Base-by-base conservation (phyloP, 1,139 yeast species). In the Suhomyces coccinellae region DNA sequence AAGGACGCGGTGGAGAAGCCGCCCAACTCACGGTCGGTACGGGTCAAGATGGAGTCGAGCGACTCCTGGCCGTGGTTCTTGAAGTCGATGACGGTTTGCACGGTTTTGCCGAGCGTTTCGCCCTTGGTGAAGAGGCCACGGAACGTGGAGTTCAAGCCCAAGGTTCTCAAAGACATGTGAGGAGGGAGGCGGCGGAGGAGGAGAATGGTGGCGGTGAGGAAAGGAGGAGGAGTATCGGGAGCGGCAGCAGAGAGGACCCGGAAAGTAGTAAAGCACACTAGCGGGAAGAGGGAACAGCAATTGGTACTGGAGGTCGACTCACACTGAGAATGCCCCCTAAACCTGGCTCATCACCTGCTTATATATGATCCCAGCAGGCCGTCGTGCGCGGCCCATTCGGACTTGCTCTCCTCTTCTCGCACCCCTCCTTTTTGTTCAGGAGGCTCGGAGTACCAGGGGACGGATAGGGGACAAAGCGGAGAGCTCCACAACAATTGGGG, bases 21-120 rank as follows among this genome's bases (percentile, higher is more conserved):
- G 3, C 93, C 93, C 45, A 87, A 69, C 45, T 85, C 90, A 54
- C 79, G 75, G 63, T 87, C 96, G 33, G 85, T 75, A 46, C 95
- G 72, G 2, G 84, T 76, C 50, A 85, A 65, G 12, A 85, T 66
- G 38, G 74, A 69, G 22, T 71, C 66, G 40, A 82, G 59, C 12
- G 69, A 60, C 37, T 62, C 66, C 32, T 63, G 53, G 64, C 83
- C 59, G 59, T 67, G 38, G 69, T 73, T 30, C 43, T 70, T 71
- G 64, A 87, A 86, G 53, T 85, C 82, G 48, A 87, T 65, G 8
- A 86, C 65, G 8, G 77, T 68, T 50, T 62, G 67, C 9, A 66
- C 62, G 11, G 76, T 51, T 53, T 62, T 66, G 16, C 65, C 50
- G 32, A 62, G 55, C 33, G 65, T 67, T 9, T 59, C 56, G 14